Evolutionary conservation across 2,329 filamentous ascomycete species (phyloP).

Genomic region (Trichoderma semiorbis): DNA sequence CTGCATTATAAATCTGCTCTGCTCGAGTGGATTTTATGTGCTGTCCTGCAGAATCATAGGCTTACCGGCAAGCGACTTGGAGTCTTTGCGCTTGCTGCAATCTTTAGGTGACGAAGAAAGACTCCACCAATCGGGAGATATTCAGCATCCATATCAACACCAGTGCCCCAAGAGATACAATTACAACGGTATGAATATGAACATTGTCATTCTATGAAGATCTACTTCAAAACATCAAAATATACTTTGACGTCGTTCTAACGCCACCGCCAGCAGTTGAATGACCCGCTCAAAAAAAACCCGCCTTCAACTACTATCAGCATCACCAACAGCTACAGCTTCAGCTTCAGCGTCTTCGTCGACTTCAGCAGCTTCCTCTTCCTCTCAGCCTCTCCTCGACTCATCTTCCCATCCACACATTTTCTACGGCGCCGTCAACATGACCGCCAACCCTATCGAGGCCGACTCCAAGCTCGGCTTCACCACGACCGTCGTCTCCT

Average conservation of each 20-base stretch:
- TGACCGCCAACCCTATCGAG: not conserved
- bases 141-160: not conserved
- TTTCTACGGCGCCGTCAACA: conserved; percentile 2
- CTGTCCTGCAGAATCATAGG: conserved; percentile 38
- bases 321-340: conserved; percentile 6
- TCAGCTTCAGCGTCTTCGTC: not conserved
- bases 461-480: conserved; percentile 23
- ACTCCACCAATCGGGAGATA: conserved; percentile 35
- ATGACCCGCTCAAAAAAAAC: not conserved
- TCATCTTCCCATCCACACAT: not conserved
- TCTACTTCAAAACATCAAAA: not conserved
- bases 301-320: not conserved
- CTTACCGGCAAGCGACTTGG: conserved; percentile 56
- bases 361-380: not conserved
- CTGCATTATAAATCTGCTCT: conserved; percentile 22
- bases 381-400: not conserved
- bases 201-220: not conserved
- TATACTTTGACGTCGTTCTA: not conserved
- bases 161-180: not conserved
- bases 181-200: not conserved
- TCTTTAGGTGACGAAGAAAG: conserved; percentile 51
- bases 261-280: conserved; percentile 1
- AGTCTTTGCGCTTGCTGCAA: conserved; percentile 64
- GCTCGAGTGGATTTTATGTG: conserved; percentile 35
- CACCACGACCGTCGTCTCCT: conserved; percentile 15